phyloP scores from a whole-genome alignment of 768 basidiomycete species.

The Xerocomus potaroensis region DNA sequence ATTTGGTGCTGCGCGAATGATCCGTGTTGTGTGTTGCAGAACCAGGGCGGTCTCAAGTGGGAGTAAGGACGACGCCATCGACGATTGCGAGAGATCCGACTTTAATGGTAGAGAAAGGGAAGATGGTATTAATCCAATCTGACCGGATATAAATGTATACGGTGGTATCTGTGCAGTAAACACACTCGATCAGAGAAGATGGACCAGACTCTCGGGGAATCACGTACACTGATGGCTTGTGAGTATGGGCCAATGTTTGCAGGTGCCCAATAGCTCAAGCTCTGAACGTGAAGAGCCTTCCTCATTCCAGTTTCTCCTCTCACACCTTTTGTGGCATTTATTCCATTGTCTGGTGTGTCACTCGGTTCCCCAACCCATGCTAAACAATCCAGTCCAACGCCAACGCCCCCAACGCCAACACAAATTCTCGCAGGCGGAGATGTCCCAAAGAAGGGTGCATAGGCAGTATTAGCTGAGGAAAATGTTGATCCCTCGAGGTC shows the following conservation, averaged over 20 bases:
- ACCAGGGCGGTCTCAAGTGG: constrained; percentile 66
- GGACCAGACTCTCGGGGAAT: neutral
- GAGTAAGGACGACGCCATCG: constrained; percentile 30
- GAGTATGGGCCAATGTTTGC: constrained; percentile 99
- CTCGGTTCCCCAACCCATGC: constrained; percentile 44
- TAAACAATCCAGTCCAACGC: constrained; percentile 74
- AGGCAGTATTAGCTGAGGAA: constrained; percentile 68
- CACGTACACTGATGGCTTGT: constrained; percentile 77
- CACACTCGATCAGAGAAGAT: neutral
- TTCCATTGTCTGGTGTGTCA: constrained; percentile 12
- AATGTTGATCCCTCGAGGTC: constrained; percentile 70
- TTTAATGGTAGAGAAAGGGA: constrained; percentile 64
- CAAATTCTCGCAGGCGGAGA: constrained; percentile 96
- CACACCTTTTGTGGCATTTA: neutral
- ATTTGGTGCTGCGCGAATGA: constrained; percentile 54
- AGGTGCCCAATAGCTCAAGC: constrained; percentile 97
- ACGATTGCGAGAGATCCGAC: constrained; percentile 26
- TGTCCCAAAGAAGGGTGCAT: constrained; percentile 77
- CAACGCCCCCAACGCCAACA: constrained; percentile 65
- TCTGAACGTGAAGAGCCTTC: constrained; percentile 87
- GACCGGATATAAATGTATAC: constrained; percentile 87
- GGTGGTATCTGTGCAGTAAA: constrained; percentile 53
- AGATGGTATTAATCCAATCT: constrained; percentile 86
- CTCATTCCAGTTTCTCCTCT: constrained; percentile 38
- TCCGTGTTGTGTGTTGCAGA: constrained; percentile 74